Conservation (phyloP, 2,329 filamentous ascomycete species). For the Colletotrichum sojae region DNA sequence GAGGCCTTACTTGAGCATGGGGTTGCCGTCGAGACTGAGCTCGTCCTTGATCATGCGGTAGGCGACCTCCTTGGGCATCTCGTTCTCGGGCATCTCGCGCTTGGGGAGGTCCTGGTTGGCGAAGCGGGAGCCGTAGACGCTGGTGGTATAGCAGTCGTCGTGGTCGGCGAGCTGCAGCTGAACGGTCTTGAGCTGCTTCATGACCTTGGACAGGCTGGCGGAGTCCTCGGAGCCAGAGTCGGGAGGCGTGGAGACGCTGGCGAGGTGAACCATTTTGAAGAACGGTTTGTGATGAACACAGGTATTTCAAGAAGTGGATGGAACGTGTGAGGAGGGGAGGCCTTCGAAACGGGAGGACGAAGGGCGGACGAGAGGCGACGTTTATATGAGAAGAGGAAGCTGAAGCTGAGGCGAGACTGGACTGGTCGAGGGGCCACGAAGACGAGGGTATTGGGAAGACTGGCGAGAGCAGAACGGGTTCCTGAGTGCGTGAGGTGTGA, state of each 20-base stretch:
- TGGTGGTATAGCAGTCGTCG: constrained; percentile 76
- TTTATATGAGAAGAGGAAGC: constrained; percentile 20
- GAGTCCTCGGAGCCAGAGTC: constrained; percentile 33
- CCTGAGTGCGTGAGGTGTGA: neutral
- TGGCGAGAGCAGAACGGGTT: too few species aligned
- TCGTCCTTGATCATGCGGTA: constrained; percentile 98
- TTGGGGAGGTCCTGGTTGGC: constrained; percentile 85
- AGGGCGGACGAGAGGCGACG: constrained; percentile 11
- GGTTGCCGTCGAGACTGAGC: constrained; percentile 90
- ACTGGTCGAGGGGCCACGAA: too few species aligned
- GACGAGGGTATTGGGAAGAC: too few species aligned
- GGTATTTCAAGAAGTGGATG: neutral
- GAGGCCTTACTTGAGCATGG: constrained; percentile 80
- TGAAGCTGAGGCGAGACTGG: constrained; percentile 6
- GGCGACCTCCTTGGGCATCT: constrained; percentile 94
- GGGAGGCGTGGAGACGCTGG: constrained; percentile 32
- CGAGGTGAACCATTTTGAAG: constrained; percentile 39
- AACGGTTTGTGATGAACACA: neutral
- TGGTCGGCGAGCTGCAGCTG: constrained; percentile 62
- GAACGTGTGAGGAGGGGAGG: neutral
- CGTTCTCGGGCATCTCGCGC: constrained; percentile 87
- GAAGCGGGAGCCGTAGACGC: constrained; percentile 90
- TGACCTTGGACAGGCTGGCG: constrained; percentile 28
- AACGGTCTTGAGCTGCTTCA: constrained; percentile 34
- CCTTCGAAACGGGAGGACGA: neutral